Percentiles rank a stretch among this genome's conserved stretches.
These are phyloP conservation scores for Bryoglossum gracile DNA, from an alignment of 495 filamentous ascomycete species.

Conservation along the genomic window DNA sequence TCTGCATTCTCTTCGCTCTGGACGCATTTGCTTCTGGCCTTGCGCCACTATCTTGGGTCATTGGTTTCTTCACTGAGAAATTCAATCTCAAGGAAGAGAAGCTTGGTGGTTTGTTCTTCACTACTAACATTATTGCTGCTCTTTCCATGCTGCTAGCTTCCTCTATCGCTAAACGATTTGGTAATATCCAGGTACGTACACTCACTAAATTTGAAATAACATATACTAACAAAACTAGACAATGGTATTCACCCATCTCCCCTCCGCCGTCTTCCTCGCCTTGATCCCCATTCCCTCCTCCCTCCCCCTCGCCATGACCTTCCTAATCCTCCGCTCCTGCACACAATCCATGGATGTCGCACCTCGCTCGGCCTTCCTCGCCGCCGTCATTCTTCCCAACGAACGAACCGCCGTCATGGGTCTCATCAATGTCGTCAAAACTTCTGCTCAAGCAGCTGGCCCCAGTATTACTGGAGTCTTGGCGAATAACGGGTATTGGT, in stretches of 20 bases:
- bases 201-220: neutral
- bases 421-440: constrained; percentile 60
- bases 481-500: constrained; percentile 53
- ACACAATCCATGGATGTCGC: constrained; percentile 77
- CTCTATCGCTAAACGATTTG: constrained; percentile 67
- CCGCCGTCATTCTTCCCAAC: constrained; percentile 57
- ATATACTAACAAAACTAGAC: constrained; percentile 36
- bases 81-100: constrained; percentile 60
- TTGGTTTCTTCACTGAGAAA: constrained; percentile 71
- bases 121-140: constrained; percentile 57
- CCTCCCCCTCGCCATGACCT: constrained; percentile 47
- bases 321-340: constrained; percentile 63
- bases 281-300: constrained; percentile 55
- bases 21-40: constrained; percentile 78
- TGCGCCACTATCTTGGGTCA: constrained; percentile 62
- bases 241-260: constrained; percentile 83
- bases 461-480: constrained; percentile 63
- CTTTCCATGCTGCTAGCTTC: constrained; percentile 65
- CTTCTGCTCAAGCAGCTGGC: constrained; percentile 51
- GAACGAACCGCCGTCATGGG: constrained; percentile 81
- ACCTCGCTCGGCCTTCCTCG: constrained; percentile 71
- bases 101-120: constrained; percentile 66
- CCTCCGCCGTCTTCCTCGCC: constrained; percentile 63
- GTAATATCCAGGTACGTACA: constrained; percentile 54
- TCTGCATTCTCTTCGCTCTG: constrained; percentile 70